Evolutionary conservation across 805 yeast species (phyloP), one percentile per base, ranked within the genome.

Genomic region (Citeromyces nyonsensis): DNA sequence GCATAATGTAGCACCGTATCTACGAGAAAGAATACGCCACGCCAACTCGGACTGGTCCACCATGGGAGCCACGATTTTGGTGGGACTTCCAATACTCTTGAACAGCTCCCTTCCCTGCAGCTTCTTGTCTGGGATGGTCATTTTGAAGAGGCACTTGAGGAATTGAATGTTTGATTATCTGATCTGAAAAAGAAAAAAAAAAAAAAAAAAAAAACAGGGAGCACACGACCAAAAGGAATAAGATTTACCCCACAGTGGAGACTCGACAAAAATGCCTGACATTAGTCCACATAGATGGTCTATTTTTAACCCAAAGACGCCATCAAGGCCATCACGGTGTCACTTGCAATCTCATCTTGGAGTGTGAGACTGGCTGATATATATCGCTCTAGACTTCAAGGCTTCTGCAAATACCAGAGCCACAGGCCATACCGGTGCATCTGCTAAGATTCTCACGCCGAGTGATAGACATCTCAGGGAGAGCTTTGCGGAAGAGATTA

Each of bases 41-140:
- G 94, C 97, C 12, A 91, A 63, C 48, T 91, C 99, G 3, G 88
- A 75, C 42, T 85, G 96, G 52, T 91, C 99, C 12, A 91, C 99
- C 96, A 91, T 88, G 2, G 99, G 99, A 3, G 97, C 98, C 13
- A 91, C 91, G 15, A 91, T 76, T 40, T 79, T 82, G 32, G 62
- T 69, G 3, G 98, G 98, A 14, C 56, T 45, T 0, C 91, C 91
- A 10, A 88, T 59, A 10, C 67, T 54, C 29, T 80, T 65, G 49
- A 58, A 88, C 2, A 91, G 64, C 31, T 67, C 72, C 37, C 93
- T 62, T 1, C 96, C 96, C 11, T 52, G 43, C 13, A 53, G 44
- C 35, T 59, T 61, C 31, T 26, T 28, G 12, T 15, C 11, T 20
- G 10, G 6, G 26, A 34, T 15, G 10, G n/a, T 14, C 14, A 24